Percentiles rank a stretch among this genome's conserved stretches.
Conservation (phyloP, 2,329 filamentous ascomycete species). For the Aspergillus quadrilineatus region DNA sequence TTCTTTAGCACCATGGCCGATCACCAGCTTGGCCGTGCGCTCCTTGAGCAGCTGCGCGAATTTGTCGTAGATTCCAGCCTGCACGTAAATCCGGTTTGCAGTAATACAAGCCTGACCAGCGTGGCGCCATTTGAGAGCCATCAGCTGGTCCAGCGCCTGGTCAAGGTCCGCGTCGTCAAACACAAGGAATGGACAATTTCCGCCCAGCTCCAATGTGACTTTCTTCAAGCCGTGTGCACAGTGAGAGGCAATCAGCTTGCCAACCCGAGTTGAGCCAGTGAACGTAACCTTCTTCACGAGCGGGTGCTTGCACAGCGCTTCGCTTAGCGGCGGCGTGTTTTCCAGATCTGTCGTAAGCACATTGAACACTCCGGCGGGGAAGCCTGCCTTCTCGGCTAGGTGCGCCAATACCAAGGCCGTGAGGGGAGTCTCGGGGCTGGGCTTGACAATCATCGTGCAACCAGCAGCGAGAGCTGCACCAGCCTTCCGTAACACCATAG, state of each 20-base stretch:
- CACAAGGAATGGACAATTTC: conserved; percentile 64
- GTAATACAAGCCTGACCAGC: conserved; percentile 48
- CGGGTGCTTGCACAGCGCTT: conserved; percentile 56
- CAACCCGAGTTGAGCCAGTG: conserved; percentile 60
- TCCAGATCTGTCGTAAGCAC: conserved; percentile 56
- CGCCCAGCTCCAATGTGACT: conserved; percentile 63
- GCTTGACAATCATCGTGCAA: conserved; percentile 72
- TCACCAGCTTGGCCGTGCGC: conserved; percentile 52
- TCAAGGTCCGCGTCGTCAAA: conserved; percentile 65
- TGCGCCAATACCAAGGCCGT: conserved; percentile 55
- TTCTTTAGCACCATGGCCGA: conserved; percentile 60
- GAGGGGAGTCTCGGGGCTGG: conserved; percentile 66
- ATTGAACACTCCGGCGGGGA: conserved; percentile 61
- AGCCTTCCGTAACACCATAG: conserved; percentile 67
- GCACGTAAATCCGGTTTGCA: conserved; percentile 48
- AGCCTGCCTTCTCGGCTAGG: conserved; percentile 56
- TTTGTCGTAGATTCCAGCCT: conserved; percentile 47
- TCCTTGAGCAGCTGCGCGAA: conserved; percentile 57
- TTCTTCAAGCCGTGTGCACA: conserved; percentile 64
- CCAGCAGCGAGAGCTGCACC: conserved; percentile 68
- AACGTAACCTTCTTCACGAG: conserved; percentile 62
- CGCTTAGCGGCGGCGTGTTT: conserved; percentile 40
- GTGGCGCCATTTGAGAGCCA: conserved; percentile 45
- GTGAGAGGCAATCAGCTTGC: conserved; percentile 61
- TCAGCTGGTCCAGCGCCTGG: conserved; percentile 40